phyloP scores from a whole-genome alignment of 495 filamentous ascomycete genomes.

The Aspergillus biplanus region DNA sequence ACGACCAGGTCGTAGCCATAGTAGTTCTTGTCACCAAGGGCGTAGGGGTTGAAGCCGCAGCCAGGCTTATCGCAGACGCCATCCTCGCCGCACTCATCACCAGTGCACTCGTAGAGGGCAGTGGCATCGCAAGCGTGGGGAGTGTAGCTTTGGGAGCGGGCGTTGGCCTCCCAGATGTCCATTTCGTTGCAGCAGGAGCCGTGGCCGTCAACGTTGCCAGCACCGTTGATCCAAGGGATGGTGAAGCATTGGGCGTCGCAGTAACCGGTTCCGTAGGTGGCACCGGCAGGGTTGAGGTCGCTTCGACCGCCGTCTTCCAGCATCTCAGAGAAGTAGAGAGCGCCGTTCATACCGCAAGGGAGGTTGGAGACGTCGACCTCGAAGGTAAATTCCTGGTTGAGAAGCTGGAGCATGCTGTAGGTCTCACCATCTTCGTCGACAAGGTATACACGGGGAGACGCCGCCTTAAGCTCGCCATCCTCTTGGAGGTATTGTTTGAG shows the following conservation, averaged over 20 bases:
- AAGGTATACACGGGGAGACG: slow-evolving; percentile 63
- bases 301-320: slow-evolving; percentile 55
- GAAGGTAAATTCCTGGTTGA: slow-evolving; percentile 63
- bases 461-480: slow-evolving; percentile 34
- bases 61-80: slow-evolving; percentile 68
- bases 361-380: slow-evolving; percentile 65
- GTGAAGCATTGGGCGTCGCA: slow-evolving; percentile 69
- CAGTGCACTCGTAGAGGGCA: slow-evolving; percentile 51
- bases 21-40: slow-evolving; percentile 55
- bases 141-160: slow-evolving; percentile 55
- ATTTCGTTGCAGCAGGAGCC: slow-evolving; percentile 65
- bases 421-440: slow-evolving; percentile 55
- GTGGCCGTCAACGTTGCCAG: slow-evolving; percentile 51
- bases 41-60: slow-evolving; percentile 68
- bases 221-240: slow-evolving; percentile 60
- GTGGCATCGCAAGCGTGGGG: slow-evolving; percentile 58
- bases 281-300: slow-evolving; percentile 61
- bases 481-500: slow-evolving; percentile 46
- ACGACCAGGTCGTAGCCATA: slow-evolving; percentile 58
- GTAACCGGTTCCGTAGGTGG: slow-evolving; percentile 69
- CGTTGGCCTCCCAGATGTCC: slow-evolving; percentile 70
- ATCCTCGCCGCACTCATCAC: slow-evolving; percentile 47
- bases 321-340: slow-evolving; percentile 71
- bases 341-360: slow-evolving; percentile 69
- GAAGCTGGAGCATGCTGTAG: slow-evolving; percentile 63